Evolutionary conservation across 2,329 filamentous ascomycete genomes (phyloP).

Genomic region (Colletotrichum australisinense): DNA sequence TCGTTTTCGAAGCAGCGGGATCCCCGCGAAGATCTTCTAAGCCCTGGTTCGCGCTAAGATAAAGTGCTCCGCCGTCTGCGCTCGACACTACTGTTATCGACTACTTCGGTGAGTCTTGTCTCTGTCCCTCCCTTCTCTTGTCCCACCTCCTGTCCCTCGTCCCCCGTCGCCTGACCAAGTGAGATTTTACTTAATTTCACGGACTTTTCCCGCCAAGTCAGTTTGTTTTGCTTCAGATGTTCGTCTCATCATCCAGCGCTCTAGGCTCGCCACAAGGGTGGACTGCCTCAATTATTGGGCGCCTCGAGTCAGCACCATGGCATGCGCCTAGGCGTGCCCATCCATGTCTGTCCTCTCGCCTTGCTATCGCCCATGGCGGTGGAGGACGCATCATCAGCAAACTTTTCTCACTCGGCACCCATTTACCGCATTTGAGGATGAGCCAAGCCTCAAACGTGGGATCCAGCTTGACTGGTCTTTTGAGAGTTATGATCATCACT

Average conservation of each 20-base stretch:
- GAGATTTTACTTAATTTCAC: neutral
- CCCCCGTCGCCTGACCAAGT: constrained; percentile 4
- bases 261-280: neutral
- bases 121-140: neutral
- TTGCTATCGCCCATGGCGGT: neutral
- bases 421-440: neutral
- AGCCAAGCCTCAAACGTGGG: neutral
- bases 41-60: constrained; percentile 34
- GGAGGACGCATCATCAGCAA: neutral
- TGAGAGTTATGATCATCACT: neutral
- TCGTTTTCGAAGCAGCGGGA: constrained; percentile 28
- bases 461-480: neutral
- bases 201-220: neutral
- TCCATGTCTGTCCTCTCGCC: neutral
- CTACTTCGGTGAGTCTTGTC: neutral
- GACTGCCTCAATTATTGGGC: neutral
- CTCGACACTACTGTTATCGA: constrained; percentile 1
- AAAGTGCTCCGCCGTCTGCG: constrained; percentile 5
- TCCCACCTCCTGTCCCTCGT: neutral
- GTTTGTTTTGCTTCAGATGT: constrained; percentile 21
- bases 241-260: constrained; percentile 31
- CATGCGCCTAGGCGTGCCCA: neutral
- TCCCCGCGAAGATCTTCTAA: constrained; percentile 34
- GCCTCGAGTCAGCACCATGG: constrained; percentile 3
- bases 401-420: neutral